Percentiles rank a stretch among this genome's conserved stretches.
Conservation (phyloP, 2,329 filamentous ascomycete genomes). For the Verticillium longisporum region DNA sequence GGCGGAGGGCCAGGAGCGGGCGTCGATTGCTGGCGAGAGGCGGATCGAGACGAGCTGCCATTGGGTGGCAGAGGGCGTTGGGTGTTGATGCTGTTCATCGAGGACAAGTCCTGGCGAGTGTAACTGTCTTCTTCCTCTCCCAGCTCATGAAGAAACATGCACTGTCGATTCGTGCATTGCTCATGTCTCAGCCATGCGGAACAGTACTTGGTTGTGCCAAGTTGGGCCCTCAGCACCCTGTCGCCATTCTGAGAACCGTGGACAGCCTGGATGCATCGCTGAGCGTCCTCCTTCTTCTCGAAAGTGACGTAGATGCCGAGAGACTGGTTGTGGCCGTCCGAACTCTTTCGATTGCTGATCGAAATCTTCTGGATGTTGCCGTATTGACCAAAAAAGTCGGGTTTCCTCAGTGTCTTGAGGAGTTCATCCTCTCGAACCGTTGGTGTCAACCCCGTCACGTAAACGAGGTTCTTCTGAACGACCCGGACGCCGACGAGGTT, state of each 20-base stretch:
- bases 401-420: slow-evolving; percentile 80
- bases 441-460: slow-evolving; percentile 90
- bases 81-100: slow-evolving; percentile 83
- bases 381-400: slow-evolving; percentile 96
- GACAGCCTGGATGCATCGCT: slow-evolving; percentile 82
- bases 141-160: slow-evolving; percentile 96
- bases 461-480: slow-evolving; percentile 97
- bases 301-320: slow-evolving; percentile 99
- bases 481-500: slow-evolving; percentile 93
- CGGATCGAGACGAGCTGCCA: slow-evolving; percentile 44
- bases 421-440: slow-evolving; percentile 89
- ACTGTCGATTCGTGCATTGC: slow-evolving; percentile 89
- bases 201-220: slow-evolving; percentile 96
- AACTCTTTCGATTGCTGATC: slow-evolving; percentile 87
- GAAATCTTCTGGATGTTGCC: slow-evolving; percentile 98
- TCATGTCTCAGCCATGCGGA: slow-evolving; percentile 94
- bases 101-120: slow-evolving; percentile 87
- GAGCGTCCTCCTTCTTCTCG: slow-evolving; percentile 82
- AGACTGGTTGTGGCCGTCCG: slow-evolving; percentile 70
- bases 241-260: slow-evolving; percentile 91
- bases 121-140: slow-evolving; percentile 98
- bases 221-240: slow-evolving; percentile 67
- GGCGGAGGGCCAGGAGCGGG: slow-evolving; percentile 26
- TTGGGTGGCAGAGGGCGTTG: slow-evolving; percentile 57
- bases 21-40: slow-evolving; percentile 43